These are phyloP conservation scores for Lentinula boryana DNA, from an alignment of 768 basidiomycete genomes.

Conservation along the genomic window DNA sequence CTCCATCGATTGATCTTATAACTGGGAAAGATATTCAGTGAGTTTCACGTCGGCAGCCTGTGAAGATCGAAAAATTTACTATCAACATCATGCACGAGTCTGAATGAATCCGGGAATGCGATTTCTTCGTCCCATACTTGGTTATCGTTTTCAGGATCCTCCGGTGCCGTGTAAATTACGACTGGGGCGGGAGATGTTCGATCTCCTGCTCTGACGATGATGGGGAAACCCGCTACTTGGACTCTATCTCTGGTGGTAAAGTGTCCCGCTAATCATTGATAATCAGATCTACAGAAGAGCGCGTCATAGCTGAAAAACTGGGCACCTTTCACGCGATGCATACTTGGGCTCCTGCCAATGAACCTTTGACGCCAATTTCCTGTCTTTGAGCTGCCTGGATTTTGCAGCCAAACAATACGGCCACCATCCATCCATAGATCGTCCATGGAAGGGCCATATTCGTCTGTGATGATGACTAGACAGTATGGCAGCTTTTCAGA, in stretches of 20 bases:
- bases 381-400: background rate
- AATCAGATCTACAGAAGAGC: background rate
- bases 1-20: background rate
- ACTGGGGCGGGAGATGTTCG: background rate
- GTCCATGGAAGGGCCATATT: background rate
- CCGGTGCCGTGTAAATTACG: background rate
- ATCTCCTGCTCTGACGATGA: background rate
- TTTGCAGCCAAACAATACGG: background rate
- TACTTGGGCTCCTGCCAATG: background rate
- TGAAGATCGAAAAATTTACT: background rate
- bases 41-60: background rate
- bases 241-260: background rate
- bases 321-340: slow-evolving; percentile 1
- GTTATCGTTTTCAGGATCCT: background rate
- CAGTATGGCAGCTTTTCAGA: background rate
- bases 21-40: background rate
- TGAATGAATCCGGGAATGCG: background rate
- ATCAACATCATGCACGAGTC: background rate
- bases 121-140: background rate
- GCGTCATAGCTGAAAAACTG: background rate
- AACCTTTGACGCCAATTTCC: background rate
- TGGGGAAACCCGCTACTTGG: background rate
- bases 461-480: background rate
- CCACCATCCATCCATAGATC: background rate
- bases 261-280: background rate